Conservation (phyloP, 2,329 filamentous ascomycete species). For the Curvularia eragrostidis region DNA sequence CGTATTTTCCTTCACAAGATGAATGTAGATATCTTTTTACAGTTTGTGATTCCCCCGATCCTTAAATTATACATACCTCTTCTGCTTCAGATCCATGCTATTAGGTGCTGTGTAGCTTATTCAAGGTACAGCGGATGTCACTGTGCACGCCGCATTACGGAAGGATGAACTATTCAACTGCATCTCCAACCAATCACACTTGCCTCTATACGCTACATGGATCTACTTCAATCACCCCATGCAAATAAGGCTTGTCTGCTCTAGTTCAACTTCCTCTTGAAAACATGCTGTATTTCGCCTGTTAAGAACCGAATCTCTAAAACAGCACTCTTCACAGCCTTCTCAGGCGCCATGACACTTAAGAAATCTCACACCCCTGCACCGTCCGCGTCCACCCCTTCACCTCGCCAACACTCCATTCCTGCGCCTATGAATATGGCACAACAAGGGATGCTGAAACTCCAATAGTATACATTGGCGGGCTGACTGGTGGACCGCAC, state of each 20-base stretch:
- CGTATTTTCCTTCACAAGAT: no score
- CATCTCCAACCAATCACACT: background rate
- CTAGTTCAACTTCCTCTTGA: background rate
- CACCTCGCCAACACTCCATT: constrained; percentile 7
- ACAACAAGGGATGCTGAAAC: constrained; percentile 6
- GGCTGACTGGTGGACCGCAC: constrained; percentile 26
- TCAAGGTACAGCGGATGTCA: background rate
- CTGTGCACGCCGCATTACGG: background rate
- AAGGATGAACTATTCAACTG: background rate
- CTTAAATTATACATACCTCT: no score
- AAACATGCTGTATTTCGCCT: background rate
- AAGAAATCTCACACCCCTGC: background rate
- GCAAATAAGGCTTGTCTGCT: background rate
- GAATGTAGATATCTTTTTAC: no score
- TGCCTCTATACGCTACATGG: background rate
- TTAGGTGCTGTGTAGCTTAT: background rate
- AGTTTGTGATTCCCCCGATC: no score
- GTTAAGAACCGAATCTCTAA: background rate
- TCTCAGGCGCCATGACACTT: background rate
- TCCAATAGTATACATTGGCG: constrained; percentile 26
- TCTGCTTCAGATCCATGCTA: background rate
- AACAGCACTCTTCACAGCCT: background rate
- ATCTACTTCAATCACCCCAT: background rate
- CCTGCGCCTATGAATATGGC: constrained; percentile 28
- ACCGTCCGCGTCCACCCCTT: constrained; percentile 23